Conservation (phyloP, 2,329 filamentous ascomycete genomes). For the Zymoseptoria brevis region DNA sequence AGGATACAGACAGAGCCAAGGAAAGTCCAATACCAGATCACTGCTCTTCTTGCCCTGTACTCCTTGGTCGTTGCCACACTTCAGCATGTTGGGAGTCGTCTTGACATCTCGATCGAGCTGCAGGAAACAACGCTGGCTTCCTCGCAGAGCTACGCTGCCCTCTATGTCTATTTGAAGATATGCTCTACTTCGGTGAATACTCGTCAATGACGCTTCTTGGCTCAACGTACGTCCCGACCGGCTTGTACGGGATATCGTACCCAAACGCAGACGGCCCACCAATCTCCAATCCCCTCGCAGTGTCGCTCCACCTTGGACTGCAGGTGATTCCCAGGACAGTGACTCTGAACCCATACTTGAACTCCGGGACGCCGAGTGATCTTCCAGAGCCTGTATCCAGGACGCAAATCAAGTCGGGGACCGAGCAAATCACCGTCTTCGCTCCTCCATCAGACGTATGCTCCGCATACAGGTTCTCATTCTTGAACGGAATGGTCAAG, state of each 20-base stretch:
- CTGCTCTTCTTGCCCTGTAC: too few species aligned
- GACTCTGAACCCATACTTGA: conserved; percentile 46
- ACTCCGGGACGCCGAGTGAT: conserved; percentile 48
- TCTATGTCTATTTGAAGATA: too few species aligned
- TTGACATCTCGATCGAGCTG: too few species aligned
- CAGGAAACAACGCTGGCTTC: too few species aligned
- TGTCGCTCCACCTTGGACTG: conserved; percentile 47
- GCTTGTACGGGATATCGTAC: conserved; percentile 42
- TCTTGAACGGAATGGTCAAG: conserved; percentile 63
- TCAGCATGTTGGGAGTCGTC: too few species aligned
- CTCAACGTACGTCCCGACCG: conserved; percentile 46
- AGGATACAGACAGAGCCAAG: too few species aligned
- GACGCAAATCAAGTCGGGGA: conserved; percentile 44
- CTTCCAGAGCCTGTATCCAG: conserved; percentile 43
- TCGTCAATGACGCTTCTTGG: conserved; percentile 49
- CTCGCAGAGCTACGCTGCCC: too few species aligned
- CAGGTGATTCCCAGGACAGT: conserved; percentile 48
- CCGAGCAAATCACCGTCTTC: conserved; percentile 39
- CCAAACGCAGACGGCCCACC: conserved; percentile 46
- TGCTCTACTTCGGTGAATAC: conserved; percentile 23
- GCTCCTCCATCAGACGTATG: conserved; percentile 30
- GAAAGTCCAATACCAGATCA: too few species aligned
- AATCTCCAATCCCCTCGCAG: conserved; percentile 41
- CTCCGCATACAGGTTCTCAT: conserved; percentile 61
- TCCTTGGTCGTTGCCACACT: too few species aligned